Percentiles rank a stretch among this genome's conserved stretches.
These are phyloP conservation scores for Zychaea mexicana DNA, from an alignment of 371 early-diverging fungal genomes.

Conservation along the genomic window DNA sequence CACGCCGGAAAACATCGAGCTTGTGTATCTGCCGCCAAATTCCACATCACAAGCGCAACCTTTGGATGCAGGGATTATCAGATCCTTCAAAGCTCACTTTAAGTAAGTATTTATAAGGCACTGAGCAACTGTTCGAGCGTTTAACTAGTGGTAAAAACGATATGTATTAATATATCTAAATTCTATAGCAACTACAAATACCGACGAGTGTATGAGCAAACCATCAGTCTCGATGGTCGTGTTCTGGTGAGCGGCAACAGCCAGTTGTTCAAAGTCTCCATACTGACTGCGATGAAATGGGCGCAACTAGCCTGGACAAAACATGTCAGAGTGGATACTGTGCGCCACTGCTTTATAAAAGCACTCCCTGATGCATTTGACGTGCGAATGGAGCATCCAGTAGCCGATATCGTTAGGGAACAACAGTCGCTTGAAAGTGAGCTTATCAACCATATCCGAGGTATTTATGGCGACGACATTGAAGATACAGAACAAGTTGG, in stretches of 20 bases:
- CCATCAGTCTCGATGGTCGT: background rate
- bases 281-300: background rate
- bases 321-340: background rate
- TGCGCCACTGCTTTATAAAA: background rate
- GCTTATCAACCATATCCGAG: too few species aligned
- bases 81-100: slow-evolving; percentile 20
- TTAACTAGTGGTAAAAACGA: background rate
- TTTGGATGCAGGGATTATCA: slow-evolving; percentile 27
- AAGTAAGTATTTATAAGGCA: background rate
- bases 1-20: slow-evolving; percentile 8
- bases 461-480: too few species aligned
- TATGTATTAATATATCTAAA: background rate
- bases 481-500: too few species aligned
- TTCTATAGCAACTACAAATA: background rate
- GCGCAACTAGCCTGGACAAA: background rate
- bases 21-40: slow-evolving; percentile 25
- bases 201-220: background rate
- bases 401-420: too few species aligned
- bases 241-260: background rate
- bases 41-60: slow-evolving; percentile 24
- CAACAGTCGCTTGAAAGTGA: background rate
- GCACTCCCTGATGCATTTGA: background rate
- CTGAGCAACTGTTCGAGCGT: too few species aligned
- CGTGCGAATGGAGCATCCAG: background rate
- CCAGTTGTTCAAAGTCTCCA: background rate